Evolutionary conservation across 768 basidiomycete genomes (phyloP), one percentile per base, ranked within the genome.

Genomic region (Cyathus striatus): DNA sequence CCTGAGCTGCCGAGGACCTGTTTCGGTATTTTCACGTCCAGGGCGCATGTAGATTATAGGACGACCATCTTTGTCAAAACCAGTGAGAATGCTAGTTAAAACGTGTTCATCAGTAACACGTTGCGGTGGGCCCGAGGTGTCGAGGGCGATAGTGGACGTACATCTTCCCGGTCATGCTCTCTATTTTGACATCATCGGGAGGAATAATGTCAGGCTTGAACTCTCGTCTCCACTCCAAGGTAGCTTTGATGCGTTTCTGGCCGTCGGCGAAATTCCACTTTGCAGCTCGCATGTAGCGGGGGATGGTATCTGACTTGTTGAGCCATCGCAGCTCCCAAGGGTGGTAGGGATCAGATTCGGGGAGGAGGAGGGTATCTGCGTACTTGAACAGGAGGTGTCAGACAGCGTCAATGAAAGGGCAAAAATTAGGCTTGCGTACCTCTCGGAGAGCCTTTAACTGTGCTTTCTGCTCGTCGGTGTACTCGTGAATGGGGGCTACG

Each of bases 31-130:
- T 58, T 94, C 89, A 46, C 79, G 73, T 21, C 89, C 90, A 0
- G 91, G 90, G 13, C 89, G 81, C 81, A 94, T 83, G 62, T 91
- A 92, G 12, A 94, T 66, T 33, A 93, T 83, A 0, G 91, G 90
- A n/a, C 91, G 72, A 4, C 88, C 89, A 43, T 91, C 87, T 40
- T 71, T 73, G 63, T 94, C 90, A 50, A 92, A 93, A 5, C 91
- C 90, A 42, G 80, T 89, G 36, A 92, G 62, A 37, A 92, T 75
- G 35, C 90, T 91, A n/a, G n/a, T n/a, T n/a, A n/a, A n/a, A n/a
- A n/a, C n/a, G n/a, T n/a, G n/a, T n/a, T n/a, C n/a, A n/a, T n/a
- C n/a, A n/a, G n/a, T n/a, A n/a, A n/a, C n/a, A n/a, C n/a, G n/a
- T n/a, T n/a, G n/a, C n/a, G n/a, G n/a, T n/a, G n/a, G n/a, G n/a